Evolutionary conservation across 202 grass and related monocot genomes (phyloP).

Genomic region (Setaria viridis): DNA sequence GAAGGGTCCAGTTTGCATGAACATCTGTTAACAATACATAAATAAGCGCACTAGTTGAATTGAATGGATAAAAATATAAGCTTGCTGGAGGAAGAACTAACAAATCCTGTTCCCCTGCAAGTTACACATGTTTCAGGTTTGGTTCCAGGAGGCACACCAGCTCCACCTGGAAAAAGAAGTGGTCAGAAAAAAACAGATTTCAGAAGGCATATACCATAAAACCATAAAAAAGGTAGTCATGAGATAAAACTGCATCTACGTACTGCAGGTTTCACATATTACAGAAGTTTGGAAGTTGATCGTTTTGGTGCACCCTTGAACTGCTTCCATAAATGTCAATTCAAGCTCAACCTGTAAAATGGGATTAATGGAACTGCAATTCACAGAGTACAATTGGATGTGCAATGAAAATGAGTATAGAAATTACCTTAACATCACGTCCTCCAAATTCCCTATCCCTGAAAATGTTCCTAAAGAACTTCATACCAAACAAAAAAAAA

Average conservation of each 20-base stretch:
- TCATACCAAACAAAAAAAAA: slow-evolving; percentile 45
- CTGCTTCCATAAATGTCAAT: slow-evolving; percentile 92
- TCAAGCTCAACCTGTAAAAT: slow-evolving; percentile 67
- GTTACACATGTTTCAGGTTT: slow-evolving; percentile 79
- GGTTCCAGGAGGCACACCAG: slow-evolving; percentile 87
- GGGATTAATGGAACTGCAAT: slow-evolving; percentile 26
- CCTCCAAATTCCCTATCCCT: slow-evolving; percentile 73
- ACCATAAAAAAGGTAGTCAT: not conserved
- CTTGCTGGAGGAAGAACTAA: slow-evolving; percentile 52
- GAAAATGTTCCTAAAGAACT: slow-evolving; percentile 93
- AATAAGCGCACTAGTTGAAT: slow-evolving; percentile 21
- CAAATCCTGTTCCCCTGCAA: slow-evolving; percentile 86
- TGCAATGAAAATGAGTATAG: slow-evolving; percentile 17
- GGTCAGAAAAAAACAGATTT: slow-evolving; percentile 1
- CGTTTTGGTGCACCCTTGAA: slow-evolving; percentile 86
- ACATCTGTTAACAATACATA: slow-evolving; percentile 57
- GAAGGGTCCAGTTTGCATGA: slow-evolving; percentile 84
- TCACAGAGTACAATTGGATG: slow-evolving; percentile 25
- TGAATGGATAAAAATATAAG: not conserved
- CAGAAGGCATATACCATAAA: not conserved
- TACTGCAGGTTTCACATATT: slow-evolving; percentile 69
- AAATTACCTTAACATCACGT: slow-evolving; percentile 81
- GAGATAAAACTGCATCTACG: slow-evolving; percentile 47
- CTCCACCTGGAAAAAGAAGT: slow-evolving; percentile 59
- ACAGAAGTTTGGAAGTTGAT: slow-evolving; percentile 69